These are phyloP conservation scores for Epichloe sibirici DNA, from an alignment of 2,329 filamentous ascomycete species.

Conservation along the genomic window DNA sequence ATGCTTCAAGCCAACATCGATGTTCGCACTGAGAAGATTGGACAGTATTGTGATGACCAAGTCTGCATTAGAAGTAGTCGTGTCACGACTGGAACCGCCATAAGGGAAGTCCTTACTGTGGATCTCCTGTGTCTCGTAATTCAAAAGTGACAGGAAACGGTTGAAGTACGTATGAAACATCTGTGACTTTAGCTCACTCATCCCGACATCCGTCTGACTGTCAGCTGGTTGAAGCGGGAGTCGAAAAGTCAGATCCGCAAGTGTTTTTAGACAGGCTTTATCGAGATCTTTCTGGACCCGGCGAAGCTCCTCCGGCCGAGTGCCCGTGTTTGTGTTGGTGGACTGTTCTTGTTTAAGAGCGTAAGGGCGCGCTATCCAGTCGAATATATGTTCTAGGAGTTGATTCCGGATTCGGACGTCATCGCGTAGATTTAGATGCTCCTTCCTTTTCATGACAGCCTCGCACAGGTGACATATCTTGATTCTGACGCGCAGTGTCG, in stretches of 20 bases:
- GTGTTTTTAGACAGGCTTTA: conserved; percentile 49
- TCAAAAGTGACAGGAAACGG: conserved; percentile 52
- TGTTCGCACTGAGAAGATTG: conserved; percentile 58
- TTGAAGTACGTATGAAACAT: conserved; percentile 65
- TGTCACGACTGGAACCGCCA: conserved; percentile 34
- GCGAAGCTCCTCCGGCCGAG: conserved; percentile 43
- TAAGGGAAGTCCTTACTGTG: conserved; percentile 15
- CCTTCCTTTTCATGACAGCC: conserved; percentile 51
- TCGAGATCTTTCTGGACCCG: conserved; percentile 54
- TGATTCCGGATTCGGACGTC: conserved; percentile 59
- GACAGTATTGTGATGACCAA: conserved; percentile 56
- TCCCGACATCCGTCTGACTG: conserved; percentile 52
- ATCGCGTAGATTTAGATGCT: conserved; percentile 55
- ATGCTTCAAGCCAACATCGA: conserved; percentile 59
- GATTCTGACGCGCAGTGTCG: conserved; percentile 51
- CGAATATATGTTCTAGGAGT: conserved; percentile 53
- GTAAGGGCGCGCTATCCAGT: conserved; percentile 53
- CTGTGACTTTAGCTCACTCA: conserved; percentile 56
- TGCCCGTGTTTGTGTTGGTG: conserved; percentile 15
- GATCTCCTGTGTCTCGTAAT: conserved; percentile 39
- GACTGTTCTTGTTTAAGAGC: conserved; percentile 33
- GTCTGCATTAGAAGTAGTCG: conserved; percentile 43
- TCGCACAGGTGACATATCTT: conserved; percentile 58
- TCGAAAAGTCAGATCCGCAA: conserved; percentile 55
- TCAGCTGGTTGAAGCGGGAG: conserved; percentile 55